A percentile compares a stretch with the other conserved stretches of the same genome.
phyloP scores from a whole-genome alignment of 306 rosid species.

The Begonia loranthoides region DNA sequence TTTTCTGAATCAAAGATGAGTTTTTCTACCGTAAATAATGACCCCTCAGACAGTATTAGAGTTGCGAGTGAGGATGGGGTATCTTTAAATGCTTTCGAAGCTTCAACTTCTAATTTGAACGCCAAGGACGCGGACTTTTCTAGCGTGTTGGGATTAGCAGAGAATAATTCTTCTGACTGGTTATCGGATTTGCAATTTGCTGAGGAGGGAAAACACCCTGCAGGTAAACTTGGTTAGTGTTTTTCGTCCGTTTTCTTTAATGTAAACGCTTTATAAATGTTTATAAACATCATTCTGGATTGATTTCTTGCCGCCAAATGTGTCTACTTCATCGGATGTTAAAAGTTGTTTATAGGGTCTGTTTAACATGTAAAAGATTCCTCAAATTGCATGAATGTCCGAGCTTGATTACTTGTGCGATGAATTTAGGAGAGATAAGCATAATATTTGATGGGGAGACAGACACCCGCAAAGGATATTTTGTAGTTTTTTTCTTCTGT shows the following conservation, averaged over 20 bases:
- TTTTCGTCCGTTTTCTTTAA: not conserved
- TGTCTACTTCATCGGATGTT: no score
- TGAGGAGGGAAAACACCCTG: slow-evolving; percentile 40
- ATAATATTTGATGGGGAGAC: no score
- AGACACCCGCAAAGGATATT: no score
- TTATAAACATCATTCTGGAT: no score
- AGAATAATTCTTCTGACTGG: slow-evolving; percentile 35
- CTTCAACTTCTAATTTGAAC: slow-evolving; percentile 25
- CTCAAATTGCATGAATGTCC: no score
- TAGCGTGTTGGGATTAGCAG: slow-evolving; percentile 27
- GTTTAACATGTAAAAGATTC: no score
- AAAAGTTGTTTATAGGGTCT: no score
- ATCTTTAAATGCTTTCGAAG: slow-evolving; percentile 32
- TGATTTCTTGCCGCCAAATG: no score
- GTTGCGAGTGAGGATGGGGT: slow-evolving; percentile 47
- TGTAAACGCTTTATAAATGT: slow-evolving; percentile 6
- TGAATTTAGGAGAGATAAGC: no score
- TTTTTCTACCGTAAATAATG: slow-evolving; percentile 15
- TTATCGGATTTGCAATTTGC: slow-evolving; percentile 49
- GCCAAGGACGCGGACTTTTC: slow-evolving; percentile 41
- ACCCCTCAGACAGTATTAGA: slow-evolving; percentile 26
- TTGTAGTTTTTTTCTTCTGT: no score
- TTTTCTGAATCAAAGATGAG: slow-evolving; percentile 39
- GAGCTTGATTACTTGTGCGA: no score
- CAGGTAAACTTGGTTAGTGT: slow-evolving; percentile 34